phyloP scores from a whole-genome alignment of 441 rosid species.

The Iberis amara region DNA sequence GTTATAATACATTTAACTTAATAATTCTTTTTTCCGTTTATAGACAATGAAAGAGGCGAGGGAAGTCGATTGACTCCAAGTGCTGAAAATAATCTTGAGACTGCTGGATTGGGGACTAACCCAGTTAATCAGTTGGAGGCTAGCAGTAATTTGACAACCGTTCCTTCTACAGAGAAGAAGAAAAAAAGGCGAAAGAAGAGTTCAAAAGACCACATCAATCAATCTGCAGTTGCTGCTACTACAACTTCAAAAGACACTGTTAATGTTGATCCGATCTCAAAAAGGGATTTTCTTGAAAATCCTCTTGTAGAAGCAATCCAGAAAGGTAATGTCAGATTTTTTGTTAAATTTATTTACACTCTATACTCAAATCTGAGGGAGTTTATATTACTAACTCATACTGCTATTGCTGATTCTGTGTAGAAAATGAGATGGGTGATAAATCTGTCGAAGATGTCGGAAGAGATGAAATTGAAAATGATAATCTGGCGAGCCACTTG shows the following conservation, averaged over 20 bases:
- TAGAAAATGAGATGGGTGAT: constrained; percentile 9
- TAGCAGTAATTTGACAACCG: constrained; percentile 16
- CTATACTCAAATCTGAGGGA: neutral
- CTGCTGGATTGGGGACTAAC: neutral
- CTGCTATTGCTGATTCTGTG: constrained; percentile 10
- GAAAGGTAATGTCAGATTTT: constrained; percentile 9
- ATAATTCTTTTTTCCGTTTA: neutral
- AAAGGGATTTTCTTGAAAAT: neutral
- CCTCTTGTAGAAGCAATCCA: neutral
- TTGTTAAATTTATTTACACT: neutral
- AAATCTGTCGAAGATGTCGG: neutral
- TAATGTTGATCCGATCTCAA: neutral
- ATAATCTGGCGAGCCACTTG: neutral
- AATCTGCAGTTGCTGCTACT: neutral
- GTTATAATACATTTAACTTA: neutral
- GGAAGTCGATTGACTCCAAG: constrained; percentile 7
- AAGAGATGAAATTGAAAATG: neutral
- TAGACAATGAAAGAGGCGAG: constrained; percentile 4
- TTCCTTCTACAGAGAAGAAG: constrained; percentile 19
- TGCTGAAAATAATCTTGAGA: constrained; percentile 4
- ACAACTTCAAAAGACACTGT: neutral
- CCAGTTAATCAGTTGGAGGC: constrained; percentile 12
- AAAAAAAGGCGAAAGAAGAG: constrained; percentile 16
- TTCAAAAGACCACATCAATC: constrained; percentile 15
- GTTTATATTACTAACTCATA: neutral